phyloP scores from a whole-genome alignment of 345 rosid species.

The Linum tenue region DNA sequence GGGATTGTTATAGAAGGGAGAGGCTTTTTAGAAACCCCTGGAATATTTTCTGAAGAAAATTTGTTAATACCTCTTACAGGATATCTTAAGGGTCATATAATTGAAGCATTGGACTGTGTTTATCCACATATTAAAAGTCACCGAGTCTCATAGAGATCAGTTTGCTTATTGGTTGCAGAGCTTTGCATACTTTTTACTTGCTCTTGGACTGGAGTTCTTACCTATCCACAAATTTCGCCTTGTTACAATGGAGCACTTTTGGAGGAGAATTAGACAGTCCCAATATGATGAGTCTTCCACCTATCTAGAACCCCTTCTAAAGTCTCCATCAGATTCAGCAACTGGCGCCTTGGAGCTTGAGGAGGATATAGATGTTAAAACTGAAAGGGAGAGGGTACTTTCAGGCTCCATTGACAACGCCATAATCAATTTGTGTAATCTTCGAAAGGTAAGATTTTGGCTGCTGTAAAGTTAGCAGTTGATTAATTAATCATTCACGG shows the following conservation, averaged over 20 bases:
- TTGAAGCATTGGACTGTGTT: too few relatives aligned
- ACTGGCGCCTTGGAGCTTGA: slow-evolving; percentile 31
- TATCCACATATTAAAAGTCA: background rate
- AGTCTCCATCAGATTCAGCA: slow-evolving; percentile 31
- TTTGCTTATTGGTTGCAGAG: slow-evolving; percentile 39
- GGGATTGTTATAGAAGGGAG: too few relatives aligned
- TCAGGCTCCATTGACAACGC: slow-evolving; percentile 59
- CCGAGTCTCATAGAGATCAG: background rate
- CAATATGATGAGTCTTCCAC: slow-evolving; percentile 24
- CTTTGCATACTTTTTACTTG: slow-evolving; percentile 58
- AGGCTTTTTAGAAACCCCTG: too few relatives aligned
- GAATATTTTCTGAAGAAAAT: too few relatives aligned
- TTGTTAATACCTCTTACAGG: too few relatives aligned
- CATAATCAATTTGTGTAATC: slow-evolving; percentile 65
- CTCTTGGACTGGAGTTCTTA: slow-evolving; percentile 66
- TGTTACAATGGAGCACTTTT: slow-evolving; percentile 36
- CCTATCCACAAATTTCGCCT: slow-evolving; percentile 47
- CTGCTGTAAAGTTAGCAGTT: background rate
- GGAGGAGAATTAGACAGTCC: slow-evolving; percentile 30
- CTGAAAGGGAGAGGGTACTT: slow-evolving; percentile 72
- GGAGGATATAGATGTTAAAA: slow-evolving; percentile 75
- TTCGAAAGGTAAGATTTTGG: slow-evolving; percentile 52
- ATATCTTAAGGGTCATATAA: too few relatives aligned
- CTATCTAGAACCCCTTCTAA: slow-evolving; percentile 61
- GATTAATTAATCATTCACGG: background rate